phyloP scores from a whole-genome alignment of 768 basidiomycete genomes.

The Punctularia strigosozonata region DNA sequence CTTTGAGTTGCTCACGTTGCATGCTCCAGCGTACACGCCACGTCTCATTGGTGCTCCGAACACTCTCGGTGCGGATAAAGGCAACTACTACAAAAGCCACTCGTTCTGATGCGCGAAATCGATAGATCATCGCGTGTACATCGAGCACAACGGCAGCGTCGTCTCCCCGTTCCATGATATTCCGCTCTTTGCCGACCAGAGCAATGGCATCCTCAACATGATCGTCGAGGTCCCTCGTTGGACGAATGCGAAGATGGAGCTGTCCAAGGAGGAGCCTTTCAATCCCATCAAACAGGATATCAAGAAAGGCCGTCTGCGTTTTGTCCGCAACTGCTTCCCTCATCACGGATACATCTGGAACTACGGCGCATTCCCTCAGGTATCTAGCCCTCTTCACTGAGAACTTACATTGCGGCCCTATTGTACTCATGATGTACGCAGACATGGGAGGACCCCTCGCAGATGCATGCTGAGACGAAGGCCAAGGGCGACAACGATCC shows the following conservation, averaged over 20 bases:
- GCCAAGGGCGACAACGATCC: slow-evolving; percentile 99
- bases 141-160: slow-evolving; percentile 81
- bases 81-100: slow-evolving; percentile 1
- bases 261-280: slow-evolving; percentile 95
- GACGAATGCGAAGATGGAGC: slow-evolving; percentile 99
- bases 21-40: slow-evolving; percentile 52
- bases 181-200: slow-evolving; percentile 94
- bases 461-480: slow-evolving; percentile 90
- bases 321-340: slow-evolving; percentile 99
- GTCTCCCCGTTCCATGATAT: slow-evolving; percentile 92
- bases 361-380: slow-evolving; percentile 99
- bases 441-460: slow-evolving; percentile 97
- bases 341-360: slow-evolving; percentile 99
- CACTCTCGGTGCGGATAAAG: slow-evolving; percentile 65
- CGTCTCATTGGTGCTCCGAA: slow-evolving; percentile 82
- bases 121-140: slow-evolving; percentile 88
- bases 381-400: slow-evolving; percentile 12
- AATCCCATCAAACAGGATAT: slow-evolving; percentile 99
- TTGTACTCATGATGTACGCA: slow-evolving; percentile 20
- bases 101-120: slow-evolving; percentile 1
- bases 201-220: slow-evolving; percentile 96
- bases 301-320: slow-evolving; percentile 93
- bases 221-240: slow-evolving; percentile 96
- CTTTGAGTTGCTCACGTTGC: not conserved
- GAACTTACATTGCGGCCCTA: not conserved